phyloP scores from a whole-genome alignment of 345 rosid genomes.

The Bruguiera parviflora region DNA sequence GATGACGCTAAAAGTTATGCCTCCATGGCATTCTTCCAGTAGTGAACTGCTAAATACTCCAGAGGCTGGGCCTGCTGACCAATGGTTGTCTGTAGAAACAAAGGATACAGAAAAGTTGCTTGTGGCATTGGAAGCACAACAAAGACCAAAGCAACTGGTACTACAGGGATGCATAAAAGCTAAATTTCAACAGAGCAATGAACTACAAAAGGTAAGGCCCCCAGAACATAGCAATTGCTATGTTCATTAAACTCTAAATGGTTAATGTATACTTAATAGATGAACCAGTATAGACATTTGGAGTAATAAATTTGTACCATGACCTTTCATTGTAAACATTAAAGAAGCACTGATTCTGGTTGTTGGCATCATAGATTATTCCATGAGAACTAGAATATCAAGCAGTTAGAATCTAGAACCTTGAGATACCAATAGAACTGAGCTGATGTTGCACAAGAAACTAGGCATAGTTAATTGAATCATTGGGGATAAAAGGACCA shows the following conservation, averaged over 20 bases:
- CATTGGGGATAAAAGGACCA: too few relatives aligned
- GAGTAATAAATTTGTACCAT: too few relatives aligned
- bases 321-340: background rate
- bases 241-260: background rate
- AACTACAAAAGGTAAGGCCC: conserved; percentile 30
- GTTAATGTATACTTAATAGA: background rate
- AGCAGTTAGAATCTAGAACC: background rate
- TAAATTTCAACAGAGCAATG: conserved; percentile 7
- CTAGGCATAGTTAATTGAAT: too few relatives aligned
- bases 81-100: conserved; percentile 8
- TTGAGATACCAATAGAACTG: background rate
- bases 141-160: conserved; percentile 16
- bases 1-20: background rate
- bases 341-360: background rate
- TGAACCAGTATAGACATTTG: background rate
- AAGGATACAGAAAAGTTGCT: conserved; percentile 18
- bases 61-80: conserved; percentile 30
- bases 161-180: conserved; percentile 21
- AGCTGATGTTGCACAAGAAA: too few relatives aligned
- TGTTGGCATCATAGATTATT: background rate
- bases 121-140: conserved; percentile 30
- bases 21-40: conserved; percentile 18
- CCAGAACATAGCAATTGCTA: background rate
- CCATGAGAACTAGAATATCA: background rate
- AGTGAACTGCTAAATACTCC: conserved; percentile 35